Base-by-base conservation (phyloP, 345 rosid species). In the Eucalyptus viminalis region DNA sequence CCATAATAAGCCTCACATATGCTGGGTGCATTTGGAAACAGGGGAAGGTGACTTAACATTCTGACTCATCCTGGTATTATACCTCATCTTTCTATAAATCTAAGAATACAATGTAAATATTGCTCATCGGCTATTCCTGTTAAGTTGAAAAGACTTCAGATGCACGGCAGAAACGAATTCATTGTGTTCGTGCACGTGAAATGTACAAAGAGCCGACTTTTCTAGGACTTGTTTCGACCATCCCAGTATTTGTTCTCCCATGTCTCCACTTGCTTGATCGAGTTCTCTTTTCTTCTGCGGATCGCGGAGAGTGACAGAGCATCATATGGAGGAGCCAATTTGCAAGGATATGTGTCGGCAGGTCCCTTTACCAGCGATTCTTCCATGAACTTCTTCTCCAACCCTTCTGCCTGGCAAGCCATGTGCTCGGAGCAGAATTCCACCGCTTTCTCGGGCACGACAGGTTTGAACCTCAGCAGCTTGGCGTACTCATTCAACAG, bases 321-420 rank as follows among this genome's bases (percentile, higher is more conserved):
- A 87, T 96, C 95, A 53, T 94, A 94, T 5, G 98, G 95, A 49
- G 95, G 94, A 13, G 96, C 93, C 92, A 97, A 72, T 44, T 88
- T 37, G 92, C 99, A 97, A 1, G 99, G 98, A 53, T 93, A 87
- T 43, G 89, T 89, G 5, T 93, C 91, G 7, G 96, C 91, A 17
- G 99, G 97, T 14, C 90, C 89, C 83, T 90, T 95, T 91, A 96
- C 98, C 54, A 96, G 40, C n/a, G 99, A 97, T 62, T 94, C 97
- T 56, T 67, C 86, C 95, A 96, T 94, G 87, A 94, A 96, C 91
- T 95, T 92, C 92, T 89, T 91, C 90, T 86, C 91, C 44, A 90
- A 45, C 87, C 96, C 96, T 3, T 76, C n/a, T 6, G 95, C 94
- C 1, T 87, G 90, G 49, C 98, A 97, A 21, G 93, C 95, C 97